A percentile compares a stretch with the other conserved stretches of the same genome.
These are phyloP conservation scores for Euclidium syriacum DNA, from an alignment of 345 rosid genomes.

Conservation along the genomic window DNA sequence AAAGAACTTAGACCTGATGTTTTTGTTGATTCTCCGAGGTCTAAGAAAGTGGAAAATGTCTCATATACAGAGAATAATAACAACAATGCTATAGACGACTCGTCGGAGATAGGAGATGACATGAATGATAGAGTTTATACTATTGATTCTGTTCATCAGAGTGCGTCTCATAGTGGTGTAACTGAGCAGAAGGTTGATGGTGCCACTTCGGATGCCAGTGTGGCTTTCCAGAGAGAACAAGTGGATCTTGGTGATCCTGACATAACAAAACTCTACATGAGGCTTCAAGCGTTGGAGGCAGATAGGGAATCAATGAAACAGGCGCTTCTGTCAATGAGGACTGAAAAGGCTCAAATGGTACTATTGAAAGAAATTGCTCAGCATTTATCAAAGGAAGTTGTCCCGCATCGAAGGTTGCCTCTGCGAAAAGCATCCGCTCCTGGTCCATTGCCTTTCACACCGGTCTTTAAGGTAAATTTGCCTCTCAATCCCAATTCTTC, in stretches of 20 bases:
- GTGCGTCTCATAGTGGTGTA: constrained; percentile 9
- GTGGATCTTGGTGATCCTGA: constrained; percentile 63
- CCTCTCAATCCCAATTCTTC: constrained; percentile 1
- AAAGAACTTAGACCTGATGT: constrained; percentile 45
- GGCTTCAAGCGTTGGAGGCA: constrained; percentile 96
- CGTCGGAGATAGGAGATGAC: constrained; percentile 68
- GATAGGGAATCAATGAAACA: constrained; percentile 98
- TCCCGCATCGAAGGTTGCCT: constrained; percentile 50
- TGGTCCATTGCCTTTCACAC: constrained; percentile 43
- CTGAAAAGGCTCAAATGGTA: constrained; percentile 79
- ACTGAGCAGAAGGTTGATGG: constrained; percentile 13
- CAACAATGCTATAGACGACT: constrained; percentile 41
- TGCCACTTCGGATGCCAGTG: constrained; percentile 1
- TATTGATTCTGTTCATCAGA: constrained; percentile 59
- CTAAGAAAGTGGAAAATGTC: constrained; percentile 49
- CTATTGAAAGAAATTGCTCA: constrained; percentile 95
- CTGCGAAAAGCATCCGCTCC: constrained; percentile 42
- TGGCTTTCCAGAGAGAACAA: constrained; percentile 1
- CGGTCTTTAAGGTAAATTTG: constrained; percentile 68
- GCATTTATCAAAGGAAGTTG: constrained; percentile 69
- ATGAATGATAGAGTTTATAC: constrained; percentile 74
- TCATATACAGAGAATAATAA: constrained; percentile 42
- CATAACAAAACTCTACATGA: constrained; percentile 66
- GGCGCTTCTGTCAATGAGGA: constrained; percentile 83
- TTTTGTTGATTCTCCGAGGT: constrained; percentile 52